Evolutionary conservation across 306 rosid genomes (phyloP).

Genomic region (Quillaja saponaria): DNA sequence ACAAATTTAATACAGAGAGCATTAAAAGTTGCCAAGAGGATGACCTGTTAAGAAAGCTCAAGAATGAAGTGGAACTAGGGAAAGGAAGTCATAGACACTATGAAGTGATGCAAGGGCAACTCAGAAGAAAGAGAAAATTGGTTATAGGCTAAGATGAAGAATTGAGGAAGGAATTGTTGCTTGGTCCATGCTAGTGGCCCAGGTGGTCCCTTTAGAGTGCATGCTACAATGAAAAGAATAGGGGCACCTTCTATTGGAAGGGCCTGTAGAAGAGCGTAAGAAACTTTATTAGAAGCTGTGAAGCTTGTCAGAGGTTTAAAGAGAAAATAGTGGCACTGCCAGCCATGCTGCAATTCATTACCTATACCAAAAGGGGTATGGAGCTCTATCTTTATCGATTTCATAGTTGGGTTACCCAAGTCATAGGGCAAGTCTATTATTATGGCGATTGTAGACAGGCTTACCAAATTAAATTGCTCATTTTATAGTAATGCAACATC

Average conservation of each 20-base stretch:
- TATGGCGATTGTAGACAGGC: not conserved
- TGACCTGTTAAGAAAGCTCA: no score
- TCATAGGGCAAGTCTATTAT: not conserved
- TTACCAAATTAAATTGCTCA: not conserved
- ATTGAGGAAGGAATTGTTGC: no score
- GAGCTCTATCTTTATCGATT: not conserved
- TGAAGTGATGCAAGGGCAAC: no score
- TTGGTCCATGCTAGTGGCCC: no score
- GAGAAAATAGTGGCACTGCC: rapidly evolving
- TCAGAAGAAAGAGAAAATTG: not conserved
- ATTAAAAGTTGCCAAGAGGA: no score
- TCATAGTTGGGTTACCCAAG: not conserved
- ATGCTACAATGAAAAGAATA: not conserved
- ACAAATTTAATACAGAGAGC: not conserved
- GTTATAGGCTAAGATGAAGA: not conserved
- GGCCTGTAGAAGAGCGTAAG: not conserved
- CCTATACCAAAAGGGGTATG: not conserved
- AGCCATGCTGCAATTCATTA: not conserved
- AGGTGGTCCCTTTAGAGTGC: not conserved
- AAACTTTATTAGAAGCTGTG: not conserved
- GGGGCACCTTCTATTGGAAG: not conserved
- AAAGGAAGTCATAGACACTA: no score
- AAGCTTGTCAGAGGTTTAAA: not conserved
- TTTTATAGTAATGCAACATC: not conserved
- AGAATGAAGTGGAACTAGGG: no score